Conservation (phyloP, 1,284 basidiomycete genomes). For the Cryptococcus sp. region DNA sequence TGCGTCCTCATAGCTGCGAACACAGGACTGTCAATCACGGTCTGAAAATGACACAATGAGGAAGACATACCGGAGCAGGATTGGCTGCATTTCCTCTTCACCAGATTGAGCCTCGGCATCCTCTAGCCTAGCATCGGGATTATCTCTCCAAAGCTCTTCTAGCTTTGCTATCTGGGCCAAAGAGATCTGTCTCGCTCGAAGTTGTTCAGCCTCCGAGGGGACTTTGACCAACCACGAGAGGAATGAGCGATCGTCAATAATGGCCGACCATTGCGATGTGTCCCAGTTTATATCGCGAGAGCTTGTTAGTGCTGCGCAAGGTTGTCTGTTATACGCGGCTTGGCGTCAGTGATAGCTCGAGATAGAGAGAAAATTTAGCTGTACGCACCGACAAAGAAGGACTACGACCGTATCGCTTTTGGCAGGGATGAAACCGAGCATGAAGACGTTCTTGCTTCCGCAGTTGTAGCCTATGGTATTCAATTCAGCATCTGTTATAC, state of each 20-base stretch:
- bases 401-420: conserved; percentile 99
- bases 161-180: conserved; percentile 96
- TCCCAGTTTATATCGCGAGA: conserved; percentile 99
- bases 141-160: conserved; percentile 98
- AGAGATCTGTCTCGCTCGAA: conserved; percentile 91
- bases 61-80: conserved; percentile 64
- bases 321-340: conserved; percentile 66
- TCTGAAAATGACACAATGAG: neutral
- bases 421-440: conserved; percentile 98
- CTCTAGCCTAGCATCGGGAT: conserved; percentile 88
- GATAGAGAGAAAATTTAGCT: too few species aligned
- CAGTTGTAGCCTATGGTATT: conserved; percentile 73
- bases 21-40: too few species aligned
- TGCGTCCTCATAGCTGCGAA: conserved; percentile 82
- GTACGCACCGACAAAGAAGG: conserved; percentile 83
- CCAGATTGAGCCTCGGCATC: conserved; percentile 96
- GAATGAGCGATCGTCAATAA: conserved; percentile 98
- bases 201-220: conserved; percentile 91
- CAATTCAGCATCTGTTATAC: neutral
- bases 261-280: conserved; percentile 92
- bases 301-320: conserved; percentile 82
- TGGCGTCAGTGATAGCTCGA: too few species aligned
- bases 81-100: conserved; percentile 92
- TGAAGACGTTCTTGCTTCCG: conserved; percentile 99
- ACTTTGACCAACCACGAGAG: conserved; percentile 98